phyloP scores from a whole-genome alignment of 83 land plant genomes.

The Thuja plicata region DNA sequence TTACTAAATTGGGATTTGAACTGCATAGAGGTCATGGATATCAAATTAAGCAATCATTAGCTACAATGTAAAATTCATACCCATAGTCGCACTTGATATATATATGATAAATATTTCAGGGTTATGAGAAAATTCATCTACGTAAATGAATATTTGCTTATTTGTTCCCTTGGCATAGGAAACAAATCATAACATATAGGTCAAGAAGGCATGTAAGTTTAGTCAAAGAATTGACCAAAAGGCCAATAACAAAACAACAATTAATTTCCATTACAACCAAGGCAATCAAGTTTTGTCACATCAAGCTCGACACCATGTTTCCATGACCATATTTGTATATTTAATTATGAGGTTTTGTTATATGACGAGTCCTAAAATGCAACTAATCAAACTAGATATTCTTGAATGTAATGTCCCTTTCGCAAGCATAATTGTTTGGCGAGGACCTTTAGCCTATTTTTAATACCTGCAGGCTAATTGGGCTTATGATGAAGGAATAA shows the following conservation, averaged over 20 bases:
- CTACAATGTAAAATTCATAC: not conserved
- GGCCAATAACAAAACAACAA: not conserved
- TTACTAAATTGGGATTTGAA: not conserved
- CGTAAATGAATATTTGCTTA: not conserved
- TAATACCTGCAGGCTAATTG: too few species aligned
- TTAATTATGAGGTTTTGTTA: not conserved
- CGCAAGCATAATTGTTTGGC: too few species aligned
- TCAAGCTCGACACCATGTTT: not conserved
- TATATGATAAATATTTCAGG: not conserved
- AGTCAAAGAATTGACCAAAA: not conserved
- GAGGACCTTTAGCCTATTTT: too few species aligned
- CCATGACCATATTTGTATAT: not conserved
- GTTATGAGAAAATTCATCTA: not conserved
- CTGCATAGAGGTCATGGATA: not conserved
- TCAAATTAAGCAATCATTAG: not conserved
- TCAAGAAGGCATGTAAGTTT: not conserved
- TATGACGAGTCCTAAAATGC: not conserved
- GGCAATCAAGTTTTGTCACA: not conserved
- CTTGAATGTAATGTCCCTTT: not conserved
- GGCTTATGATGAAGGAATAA: too few species aligned
- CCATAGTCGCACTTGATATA: not conserved
- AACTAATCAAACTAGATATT: not conserved
- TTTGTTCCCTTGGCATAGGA: not conserved
- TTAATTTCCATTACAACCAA: not conserved
- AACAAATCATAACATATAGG: not conserved